Evolutionary conservation across 176 grass and related monocot species (phyloP), one percentile per base, ranked within the genome.

Genomic region (Eremochloa ophiuroides): DNA sequence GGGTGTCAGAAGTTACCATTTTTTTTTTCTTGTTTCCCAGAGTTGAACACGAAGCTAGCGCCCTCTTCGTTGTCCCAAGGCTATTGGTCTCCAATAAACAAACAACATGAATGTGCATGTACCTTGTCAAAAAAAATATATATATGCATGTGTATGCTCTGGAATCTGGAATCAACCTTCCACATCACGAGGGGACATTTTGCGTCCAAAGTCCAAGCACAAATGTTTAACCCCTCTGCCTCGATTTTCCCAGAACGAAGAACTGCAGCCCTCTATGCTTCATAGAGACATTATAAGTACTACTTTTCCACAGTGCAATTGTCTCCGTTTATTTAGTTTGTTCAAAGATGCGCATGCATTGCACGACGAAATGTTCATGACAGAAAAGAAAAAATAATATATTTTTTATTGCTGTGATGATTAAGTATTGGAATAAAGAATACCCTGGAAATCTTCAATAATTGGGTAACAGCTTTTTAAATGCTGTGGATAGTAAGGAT

Each of bases 291-390:
- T 8, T 42, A 79, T 1, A 35, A 39, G 31, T 75, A 89, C 87
- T 75, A 89, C 87, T 85, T 85, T 71, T 85, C 53, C 51, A 53
- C 43, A 51, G 64, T 28, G 50, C 35, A 23, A 26, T 76, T 42
- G 25, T 59, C 50, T 10, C 10, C 16, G 12, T 15, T 69, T 25
- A 22, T n/a, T 7, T 67, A 22, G 18, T 39, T 62, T 4, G 60
- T 35, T 25, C 12, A 42, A 20, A 43, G 40, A 4, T 73, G 37
- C 44, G 37, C 44, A 61, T 62, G 69, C 62, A 66, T 71, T 73
- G 56, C 83, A 85, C 71, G 71, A 89, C 55, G 78, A 82, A 82
- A 71, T 30, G 16, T 77, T 82, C 72, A 16, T 43, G n/a, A 42
- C 40, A 59, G 55, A 26, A 22, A 85, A 16, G 15, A 23, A 25